Base-by-base conservation (phyloP, 2,329 filamentous ascomycete genomes). In the Scedosporium minutisporum region DNA sequence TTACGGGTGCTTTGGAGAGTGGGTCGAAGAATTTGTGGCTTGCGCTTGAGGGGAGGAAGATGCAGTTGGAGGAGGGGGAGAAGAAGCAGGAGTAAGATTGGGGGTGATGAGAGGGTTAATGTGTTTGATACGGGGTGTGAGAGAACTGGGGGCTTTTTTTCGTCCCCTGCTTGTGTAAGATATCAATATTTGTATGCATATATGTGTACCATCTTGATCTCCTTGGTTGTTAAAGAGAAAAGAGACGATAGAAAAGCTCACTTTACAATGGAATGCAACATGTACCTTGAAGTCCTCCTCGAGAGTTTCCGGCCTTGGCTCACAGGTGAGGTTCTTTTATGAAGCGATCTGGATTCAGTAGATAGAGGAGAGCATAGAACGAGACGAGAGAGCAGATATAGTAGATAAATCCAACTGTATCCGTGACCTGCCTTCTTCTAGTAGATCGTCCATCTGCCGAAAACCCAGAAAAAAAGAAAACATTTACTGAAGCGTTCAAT, bases 1-100 rank as follows among this genome's bases (percentile, higher is more conserved):
- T 99, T 62, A 90, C 92, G 25, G 86, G 77, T 66, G 83, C 87
- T n/a, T 77, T 99, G 68, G 91, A 96, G 73, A 87, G 89, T 62
- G 86, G 90, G 58, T 82, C 87, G 64, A 91, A 88, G 80, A 93
- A 84, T 71, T 72, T 99, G 68, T 97, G 93, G 82, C 82, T 96
- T 65, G 91, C 93, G 12, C 78, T 99, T 69, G 93, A 97, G 80
- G 86, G 90, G 58, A 82, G 93, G 73, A 86, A 87, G 75, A 85
- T 80, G 58, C 88, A 93, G 77, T 75, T 99, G 73, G 91, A 97
- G 71, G 87, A 90, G 27, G 65, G 63, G 12, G 63, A 67, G 63
- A 60, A 65, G 59, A 63, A 66, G 60, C 62, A 68, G 60, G 60
- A 57, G 1, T 46, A 58, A n/a, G 12, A 10, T n/a, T 57, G 53